These are phyloP conservation scores for Pestalotiopsis sp. DNA, from an alignment of 2,329 filamentous ascomycete genomes.

Conservation along the genomic window DNA sequence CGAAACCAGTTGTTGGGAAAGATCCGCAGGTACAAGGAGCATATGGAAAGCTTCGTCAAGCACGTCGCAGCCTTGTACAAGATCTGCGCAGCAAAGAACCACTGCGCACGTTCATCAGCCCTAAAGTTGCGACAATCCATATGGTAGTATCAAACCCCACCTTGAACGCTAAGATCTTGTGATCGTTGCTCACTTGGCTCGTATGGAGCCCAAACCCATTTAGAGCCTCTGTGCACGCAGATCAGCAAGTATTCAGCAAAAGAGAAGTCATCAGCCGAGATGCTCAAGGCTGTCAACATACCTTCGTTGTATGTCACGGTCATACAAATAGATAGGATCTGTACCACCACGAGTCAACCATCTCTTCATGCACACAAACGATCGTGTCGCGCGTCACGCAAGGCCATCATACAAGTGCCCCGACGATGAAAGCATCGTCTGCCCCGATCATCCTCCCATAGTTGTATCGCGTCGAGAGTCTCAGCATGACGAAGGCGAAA, in stretches of 20 bases:
- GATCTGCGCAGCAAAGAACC: constrained; percentile 21
- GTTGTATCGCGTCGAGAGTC: constrained; percentile 16
- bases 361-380: not conserved
- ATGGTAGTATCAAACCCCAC: not conserved
- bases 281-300: not conserved
- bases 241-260: not conserved
- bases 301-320: constrained; percentile 7
- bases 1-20: not conserved
- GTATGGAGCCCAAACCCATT: constrained; percentile 10
- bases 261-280: not conserved
- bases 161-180: constrained; percentile 9
- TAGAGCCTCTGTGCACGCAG: not conserved
- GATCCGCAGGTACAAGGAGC: constrained; percentile 11
- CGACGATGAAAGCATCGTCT: constrained; percentile 19
- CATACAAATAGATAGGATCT: constrained; percentile 1
- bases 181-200: not conserved
- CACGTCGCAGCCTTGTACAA: constrained; percentile 20
- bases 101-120: constrained; percentile 10
- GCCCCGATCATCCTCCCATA: constrained; percentile 11
- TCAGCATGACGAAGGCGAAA: constrained; percentile 14
- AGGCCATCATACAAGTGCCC: constrained; percentile 11
- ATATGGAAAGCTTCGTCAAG: constrained; percentile 16
- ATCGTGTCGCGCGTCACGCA: not conserved
- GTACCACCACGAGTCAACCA: not conserved
- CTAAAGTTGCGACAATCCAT: not conserved